Base-by-base conservation (phyloP, 2,329 filamentous ascomycete genomes). In the Clathrospora elynae region DNA sequence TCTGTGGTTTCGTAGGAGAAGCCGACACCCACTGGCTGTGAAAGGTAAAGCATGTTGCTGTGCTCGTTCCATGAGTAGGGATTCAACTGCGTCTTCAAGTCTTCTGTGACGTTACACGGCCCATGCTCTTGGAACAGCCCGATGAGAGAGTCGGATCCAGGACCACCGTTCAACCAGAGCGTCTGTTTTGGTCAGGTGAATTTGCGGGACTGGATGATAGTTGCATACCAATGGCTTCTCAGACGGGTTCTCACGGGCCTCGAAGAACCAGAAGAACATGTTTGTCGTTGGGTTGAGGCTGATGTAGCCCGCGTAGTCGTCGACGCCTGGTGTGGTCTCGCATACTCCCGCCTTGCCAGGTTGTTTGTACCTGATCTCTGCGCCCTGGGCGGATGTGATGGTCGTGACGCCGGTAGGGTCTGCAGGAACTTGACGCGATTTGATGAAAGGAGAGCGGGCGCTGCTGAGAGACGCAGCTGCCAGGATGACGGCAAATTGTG, bases 141-240 rank as follows among this genome's bases (percentile, higher is more conserved):
- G 45, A 82, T 78, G 59, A 83, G 68, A 7, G 75, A 78, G 46
- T 77, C 43, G 37, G 39, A 44, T 35, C 80, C 80, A 0, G 77
- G 77, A 0, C 77, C 78, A 13, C 78, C 78, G 42, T 79, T 80
- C 36, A 80, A 64, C 78, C 78, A 81, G 7, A 68, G 42, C 0
- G 77, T 79, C 38, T 44, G n/a, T 2, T 8, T 6, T 26, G n/a
- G 11, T 47, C 19, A 46, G 34, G 13, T 3, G 5, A 5, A 6
- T 5, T 24, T 1, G 4, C 0, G 2, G 4, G 9, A 4, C 2
- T 14, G 22, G 11, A 1, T 10, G n/a, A 28, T 4, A 14, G 3
- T 4, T 3, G 12, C 34, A 36, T 18, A 38, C 44, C 39, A 67
- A 46, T 3, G 66, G 66, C 33, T 63, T 64, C 19, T 68, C 56